Evolutionary conservation across 148 eudicot genomes (phyloP).

Genomic region (Chenopodium suecicum): DNA sequence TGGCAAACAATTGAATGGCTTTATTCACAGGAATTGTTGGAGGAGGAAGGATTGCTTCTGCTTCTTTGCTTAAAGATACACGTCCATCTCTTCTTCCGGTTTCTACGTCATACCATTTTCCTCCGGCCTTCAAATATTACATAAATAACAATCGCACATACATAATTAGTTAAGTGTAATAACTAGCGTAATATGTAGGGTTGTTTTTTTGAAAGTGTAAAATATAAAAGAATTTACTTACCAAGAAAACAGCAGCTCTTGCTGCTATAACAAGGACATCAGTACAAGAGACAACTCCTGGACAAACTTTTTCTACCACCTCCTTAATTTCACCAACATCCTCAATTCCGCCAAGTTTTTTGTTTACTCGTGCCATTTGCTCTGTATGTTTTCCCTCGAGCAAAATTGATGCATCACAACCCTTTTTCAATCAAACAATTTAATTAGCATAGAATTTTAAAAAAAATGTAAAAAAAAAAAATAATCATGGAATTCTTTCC

Average conservation of each 20-base stretch:
- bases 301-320: not conserved
- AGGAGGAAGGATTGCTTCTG: not conserved
- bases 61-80: not conserved
- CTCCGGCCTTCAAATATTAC: not conserved
- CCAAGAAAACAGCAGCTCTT: not conserved
- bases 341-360: not conserved
- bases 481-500: not conserved
- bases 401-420: not conserved
- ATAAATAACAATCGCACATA: not conserved
- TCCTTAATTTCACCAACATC: not conserved
- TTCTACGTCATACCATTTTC: not conserved
- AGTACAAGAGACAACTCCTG: conserved; percentile 1
- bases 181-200: not conserved
- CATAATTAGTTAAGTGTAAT: not conserved
- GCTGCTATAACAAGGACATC: not conserved
- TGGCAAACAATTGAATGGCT: not conserved
- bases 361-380: not conserved
- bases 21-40: not conserved
- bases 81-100: not conserved
- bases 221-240: not conserved
- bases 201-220: not conserved
- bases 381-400: not conserved
- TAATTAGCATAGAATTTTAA: not conserved
- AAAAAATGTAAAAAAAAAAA: not conserved
- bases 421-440: not conserved